phyloP scores from a whole-genome alignment of 2,329 filamentous ascomycete species.

The Epichloe brachyelytri region DNA sequence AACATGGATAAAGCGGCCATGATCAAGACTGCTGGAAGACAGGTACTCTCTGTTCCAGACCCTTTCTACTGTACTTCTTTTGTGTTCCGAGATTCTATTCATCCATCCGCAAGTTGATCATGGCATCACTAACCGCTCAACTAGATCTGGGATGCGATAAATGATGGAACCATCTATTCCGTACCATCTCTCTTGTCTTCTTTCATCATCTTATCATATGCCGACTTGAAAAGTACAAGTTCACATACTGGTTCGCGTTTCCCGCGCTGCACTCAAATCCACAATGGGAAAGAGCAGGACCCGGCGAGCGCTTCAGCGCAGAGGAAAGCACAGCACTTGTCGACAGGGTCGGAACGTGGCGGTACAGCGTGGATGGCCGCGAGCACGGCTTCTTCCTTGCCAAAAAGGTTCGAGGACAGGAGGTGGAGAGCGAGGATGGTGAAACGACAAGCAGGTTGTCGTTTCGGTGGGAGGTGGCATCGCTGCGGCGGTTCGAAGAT shows the following conservation, averaged over 20 bases:
- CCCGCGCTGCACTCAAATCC: constrained; percentile 85
- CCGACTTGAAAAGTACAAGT: constrained; percentile 96
- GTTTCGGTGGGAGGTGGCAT: constrained; percentile 66
- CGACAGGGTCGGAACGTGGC: constrained; percentile 78
- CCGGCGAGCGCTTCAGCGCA: constrained; percentile 41
- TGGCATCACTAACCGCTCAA: not conserved
- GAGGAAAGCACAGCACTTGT: constrained; percentile 68
- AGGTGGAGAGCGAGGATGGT: constrained; percentile 34
- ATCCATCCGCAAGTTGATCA: not conserved
- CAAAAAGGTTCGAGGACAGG: constrained; percentile 48
- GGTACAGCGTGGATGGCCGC: constrained; percentile 64
- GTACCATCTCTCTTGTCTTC: constrained; percentile 83
- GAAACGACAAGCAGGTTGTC: constrained; percentile 37
- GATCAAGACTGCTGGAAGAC: constrained; percentile 65
- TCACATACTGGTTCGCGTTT: constrained; percentile 97
- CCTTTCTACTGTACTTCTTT: not conserved
- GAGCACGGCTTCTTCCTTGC: constrained; percentile 96
- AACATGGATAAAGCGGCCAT: constrained; percentile 68
- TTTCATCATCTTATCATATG: constrained; percentile 81
- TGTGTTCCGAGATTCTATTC: not conserved
- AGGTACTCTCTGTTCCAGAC: constrained; percentile 34
- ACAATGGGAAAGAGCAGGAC: constrained; percentile 55
- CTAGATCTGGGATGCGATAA: constrained; percentile 94
- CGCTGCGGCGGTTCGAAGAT: constrained; percentile 65
- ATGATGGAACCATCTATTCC: constrained; percentile 91